Percentiles rank a stretch among this genome's conserved stretches.
Conservation (phyloP, 768 basidiomycete genomes). For the Galerina sulciceps region DNA sequence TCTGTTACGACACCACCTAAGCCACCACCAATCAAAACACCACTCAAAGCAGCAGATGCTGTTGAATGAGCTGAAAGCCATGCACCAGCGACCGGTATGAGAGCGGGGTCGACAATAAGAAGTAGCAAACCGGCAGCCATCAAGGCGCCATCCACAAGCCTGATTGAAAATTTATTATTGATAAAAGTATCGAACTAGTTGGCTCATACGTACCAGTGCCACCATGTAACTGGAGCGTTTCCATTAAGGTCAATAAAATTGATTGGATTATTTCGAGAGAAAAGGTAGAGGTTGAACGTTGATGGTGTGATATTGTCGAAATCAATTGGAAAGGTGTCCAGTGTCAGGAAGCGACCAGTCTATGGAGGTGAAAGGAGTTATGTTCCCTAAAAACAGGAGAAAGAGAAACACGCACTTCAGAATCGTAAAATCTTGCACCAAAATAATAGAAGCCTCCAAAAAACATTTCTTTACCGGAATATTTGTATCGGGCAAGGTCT, state of each 20-base stretch:
- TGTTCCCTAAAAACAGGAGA: no score
- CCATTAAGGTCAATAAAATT: slow-evolving; percentile 8
- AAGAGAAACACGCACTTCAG: not conserved
- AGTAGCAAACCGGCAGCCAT: no score
- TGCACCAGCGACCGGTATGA: no score
- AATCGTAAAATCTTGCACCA: not conserved
- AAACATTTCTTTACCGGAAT: not conserved
- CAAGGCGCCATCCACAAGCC: no score
- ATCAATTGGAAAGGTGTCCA: slow-evolving; percentile 3
- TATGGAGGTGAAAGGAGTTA: no score
- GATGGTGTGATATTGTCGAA: not conserved
- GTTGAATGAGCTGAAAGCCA: no score
- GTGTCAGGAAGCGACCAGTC: not conserved
- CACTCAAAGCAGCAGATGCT: no score
- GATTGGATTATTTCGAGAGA: not conserved
- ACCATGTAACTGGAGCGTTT: not conserved
- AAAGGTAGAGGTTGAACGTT: not conserved
- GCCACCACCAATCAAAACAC: no score
- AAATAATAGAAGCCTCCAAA: not conserved
- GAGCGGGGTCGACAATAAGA: no score
- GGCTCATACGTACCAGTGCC: slow-evolving; percentile 8
- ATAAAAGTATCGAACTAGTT: no score
- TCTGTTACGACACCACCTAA: no score
- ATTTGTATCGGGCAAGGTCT: not conserved
- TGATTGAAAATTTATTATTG: no score